A percentile compares a stretch with the other conserved stretches of the same genome.
Evolutionary conservation across 2,329 filamentous ascomycete genomes (phyloP).

Genomic region (Aspergillus niger): DNA sequence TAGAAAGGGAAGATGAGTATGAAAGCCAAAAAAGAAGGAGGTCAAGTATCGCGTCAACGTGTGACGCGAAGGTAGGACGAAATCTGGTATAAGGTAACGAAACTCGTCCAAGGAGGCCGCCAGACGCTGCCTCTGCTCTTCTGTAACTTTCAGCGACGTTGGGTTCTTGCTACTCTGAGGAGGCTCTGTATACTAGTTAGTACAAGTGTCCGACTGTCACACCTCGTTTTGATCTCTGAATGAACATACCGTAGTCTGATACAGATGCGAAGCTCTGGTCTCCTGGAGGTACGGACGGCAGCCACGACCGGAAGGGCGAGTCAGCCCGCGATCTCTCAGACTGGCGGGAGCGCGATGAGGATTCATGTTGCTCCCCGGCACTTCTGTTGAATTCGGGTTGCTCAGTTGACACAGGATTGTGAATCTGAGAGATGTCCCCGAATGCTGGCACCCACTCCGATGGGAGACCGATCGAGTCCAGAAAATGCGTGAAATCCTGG

Average conservation of each 20-base stretch:
- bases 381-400: slow-evolving; percentile 22
- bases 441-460: slow-evolving; percentile 36
- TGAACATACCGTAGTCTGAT: slow-evolving; percentile 33
- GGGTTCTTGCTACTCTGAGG: slow-evolving; percentile 26
- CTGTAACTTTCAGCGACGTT: slow-evolving; percentile 25
- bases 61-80: slow-evolving; percentile 68
- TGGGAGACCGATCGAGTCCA: slow-evolving; percentile 38
- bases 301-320: slow-evolving; percentile 38
- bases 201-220: background rate
- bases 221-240: background rate
- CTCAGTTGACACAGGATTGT: slow-evolving; percentile 27
- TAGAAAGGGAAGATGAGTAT: slow-evolving; percentile 62
- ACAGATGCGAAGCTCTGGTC: slow-evolving; percentile 36
- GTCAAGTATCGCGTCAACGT: slow-evolving; percentile 69
- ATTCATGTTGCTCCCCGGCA: slow-evolving; percentile 24
- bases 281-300: slow-evolving; percentile 34
- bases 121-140: slow-evolving; percentile 6
- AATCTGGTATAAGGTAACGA: slow-evolving; percentile 39
- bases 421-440: slow-evolving; percentile 28
- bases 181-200: slow-evolving; percentile 25
- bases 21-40: slow-evolving; percentile 69
- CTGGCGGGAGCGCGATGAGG: slow-evolving; percentile 21
- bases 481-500: slow-evolving; percentile 40
- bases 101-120: slow-evolving; percentile 9
- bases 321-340: slow-evolving; percentile 31